Evolutionary conservation across 2,329 filamentous ascomycete genomes (phyloP), one percentile per base, ranked within the genome.

Genomic region (Cercospora beticola): DNA sequence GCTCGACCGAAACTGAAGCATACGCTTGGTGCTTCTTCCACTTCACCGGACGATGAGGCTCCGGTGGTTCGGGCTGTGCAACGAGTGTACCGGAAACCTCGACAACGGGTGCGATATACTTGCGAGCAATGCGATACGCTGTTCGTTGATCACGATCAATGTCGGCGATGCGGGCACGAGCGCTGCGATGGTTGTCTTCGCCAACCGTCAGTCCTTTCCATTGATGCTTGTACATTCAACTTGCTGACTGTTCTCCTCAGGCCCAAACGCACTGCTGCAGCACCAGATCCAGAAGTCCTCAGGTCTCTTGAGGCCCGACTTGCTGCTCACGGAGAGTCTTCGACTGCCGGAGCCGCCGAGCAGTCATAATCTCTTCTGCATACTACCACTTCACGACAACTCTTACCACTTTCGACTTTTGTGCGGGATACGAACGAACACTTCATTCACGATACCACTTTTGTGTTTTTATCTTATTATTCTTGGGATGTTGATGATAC

Each of bases 101-200:
- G 82, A 56, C 79, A 79, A 58, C 77, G 82, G 28, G 78, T 84
- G 5, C 79, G 82, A 4, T 84, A 82, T 77, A 80, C 78, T 52
- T 93, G 91, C 78, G 85, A 89, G 72, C 81, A 84, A 64, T 93
- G 91, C 81, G 83, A 84, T 18, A 82, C 87, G 49, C 90, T 88
- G 77, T 82, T 85, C 1, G 80, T 84, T 3, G 82, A 87, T 1
- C 86, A 90, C 74, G 79, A 84, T 68, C 88, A 88, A 72, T 89
- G 89, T 74, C 79, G 83, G 14, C 57, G 52, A 43, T 69, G 67
- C 40, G 67, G 67, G 16, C 67, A 69, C 36, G 59, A 69, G 40
- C 67, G 67, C 16, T 69, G 67, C 23, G 46, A 62, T 2, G 81
- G 84, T 64, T 92, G 89, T 74, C 83, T 84, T 16, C 84, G 90